These are phyloP conservation scores for Leishmania tropica DNA, from an alignment of 208 protist species.

Conservation along the genomic window DNA sequence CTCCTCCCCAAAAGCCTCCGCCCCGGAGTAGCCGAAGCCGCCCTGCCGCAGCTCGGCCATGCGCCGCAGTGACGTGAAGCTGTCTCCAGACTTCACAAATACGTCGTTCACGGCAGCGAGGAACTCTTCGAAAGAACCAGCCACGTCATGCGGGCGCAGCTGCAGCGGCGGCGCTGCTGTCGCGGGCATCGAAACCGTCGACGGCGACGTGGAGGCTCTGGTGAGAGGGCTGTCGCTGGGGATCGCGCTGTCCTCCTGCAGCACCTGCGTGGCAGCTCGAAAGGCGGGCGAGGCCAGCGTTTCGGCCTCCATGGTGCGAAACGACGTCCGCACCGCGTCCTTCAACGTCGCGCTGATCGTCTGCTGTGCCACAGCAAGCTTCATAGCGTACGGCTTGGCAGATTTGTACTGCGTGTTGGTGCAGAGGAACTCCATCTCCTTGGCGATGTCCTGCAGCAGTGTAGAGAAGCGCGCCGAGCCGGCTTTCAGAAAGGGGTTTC, in stretches of 20 bases:
- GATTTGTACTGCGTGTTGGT: conserved; percentile 75
- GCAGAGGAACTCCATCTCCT: conserved; percentile 79
- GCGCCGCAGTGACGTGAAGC: conserved; percentile 63
- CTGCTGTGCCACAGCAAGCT: conserved; percentile 67
- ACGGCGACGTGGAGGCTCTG: neutral
- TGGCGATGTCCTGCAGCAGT: conserved; percentile 80
- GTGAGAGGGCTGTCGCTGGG: neutral
- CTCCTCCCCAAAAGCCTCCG: conserved; percentile 48
- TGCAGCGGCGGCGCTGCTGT: neutral
- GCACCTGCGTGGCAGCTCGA: conserved; percentile 20
- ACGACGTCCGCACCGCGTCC: conserved; percentile 52
- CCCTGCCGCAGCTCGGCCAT: conserved; percentile 68
- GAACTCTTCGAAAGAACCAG: conserved; percentile 30
- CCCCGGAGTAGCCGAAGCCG: conserved; percentile 38
- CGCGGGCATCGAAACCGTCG: neutral
- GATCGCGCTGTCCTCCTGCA: neutral
- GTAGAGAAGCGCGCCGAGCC: conserved; percentile 60
- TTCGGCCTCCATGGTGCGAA: conserved; percentile 36
- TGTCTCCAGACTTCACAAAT: conserved; percentile 47
- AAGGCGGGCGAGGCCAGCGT: conserved; percentile 31
- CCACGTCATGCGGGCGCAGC: conserved; percentile 29
- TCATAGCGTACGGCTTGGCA: conserved; percentile 69
- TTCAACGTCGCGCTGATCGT: conserved; percentile 48
- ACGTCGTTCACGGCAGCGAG: conserved; percentile 55
- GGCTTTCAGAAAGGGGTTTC: conserved; percentile 63